Percentiles rank a stretch among this genome's conserved stretches.
These are phyloP conservation scores for Purpureocillium takamizusanense DNA, from an alignment of 2,329 filamentous ascomycete species.

Conservation along the genomic window DNA sequence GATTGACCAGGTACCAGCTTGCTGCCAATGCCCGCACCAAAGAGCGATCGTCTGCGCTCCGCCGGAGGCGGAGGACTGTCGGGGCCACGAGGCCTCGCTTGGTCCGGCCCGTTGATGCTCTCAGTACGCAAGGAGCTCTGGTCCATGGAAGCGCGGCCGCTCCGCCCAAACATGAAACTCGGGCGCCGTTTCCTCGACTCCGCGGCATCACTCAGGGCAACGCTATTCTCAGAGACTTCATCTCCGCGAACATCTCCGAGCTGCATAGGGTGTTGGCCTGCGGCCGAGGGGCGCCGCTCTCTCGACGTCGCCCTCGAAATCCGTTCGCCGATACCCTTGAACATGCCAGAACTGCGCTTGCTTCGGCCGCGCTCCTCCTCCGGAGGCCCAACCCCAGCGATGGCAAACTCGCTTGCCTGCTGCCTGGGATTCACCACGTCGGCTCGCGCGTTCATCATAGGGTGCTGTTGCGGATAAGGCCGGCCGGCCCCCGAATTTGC, in stretches of 20 bases:
- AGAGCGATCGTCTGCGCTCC: constrained; percentile 31
- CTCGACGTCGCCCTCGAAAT: constrained; percentile 24
- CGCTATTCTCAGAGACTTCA: constrained; percentile 31
- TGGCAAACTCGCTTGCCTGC: constrained; percentile 28
- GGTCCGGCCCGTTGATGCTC: constrained; percentile 2
- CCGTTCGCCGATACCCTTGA: constrained; percentile 41
- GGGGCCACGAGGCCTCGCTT: constrained; percentile 9
- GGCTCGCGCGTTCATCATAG: constrained; percentile 7
- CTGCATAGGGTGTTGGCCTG: constrained; percentile 8
- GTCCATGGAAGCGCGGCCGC: constrained; percentile 14
- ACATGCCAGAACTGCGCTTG: constrained; percentile 33
- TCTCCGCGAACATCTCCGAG: constrained; percentile 21
- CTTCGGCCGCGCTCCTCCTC: constrained; percentile 24
- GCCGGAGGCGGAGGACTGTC: constrained; percentile 8
- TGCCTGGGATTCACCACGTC: constrained; percentile 26
- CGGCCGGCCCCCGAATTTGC: constrained; percentile 7
- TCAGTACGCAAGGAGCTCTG: constrained; percentile 3
- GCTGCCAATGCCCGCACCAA: constrained; percentile 18
- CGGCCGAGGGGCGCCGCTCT: constrained; percentile 20
- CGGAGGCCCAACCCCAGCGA: constrained; percentile 25
- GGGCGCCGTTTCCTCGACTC: constrained; percentile 28
- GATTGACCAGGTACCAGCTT: constrained; percentile 12
- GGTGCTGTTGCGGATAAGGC: constrained; percentile 8
- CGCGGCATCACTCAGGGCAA: constrained; percentile 25
- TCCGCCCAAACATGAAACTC: constrained; percentile 25